Evolutionary conservation across 1,284 basidiomycete genomes (phyloP), one percentile per base, ranked within the genome.

Genomic region (Malassezia slooffiae): DNA sequence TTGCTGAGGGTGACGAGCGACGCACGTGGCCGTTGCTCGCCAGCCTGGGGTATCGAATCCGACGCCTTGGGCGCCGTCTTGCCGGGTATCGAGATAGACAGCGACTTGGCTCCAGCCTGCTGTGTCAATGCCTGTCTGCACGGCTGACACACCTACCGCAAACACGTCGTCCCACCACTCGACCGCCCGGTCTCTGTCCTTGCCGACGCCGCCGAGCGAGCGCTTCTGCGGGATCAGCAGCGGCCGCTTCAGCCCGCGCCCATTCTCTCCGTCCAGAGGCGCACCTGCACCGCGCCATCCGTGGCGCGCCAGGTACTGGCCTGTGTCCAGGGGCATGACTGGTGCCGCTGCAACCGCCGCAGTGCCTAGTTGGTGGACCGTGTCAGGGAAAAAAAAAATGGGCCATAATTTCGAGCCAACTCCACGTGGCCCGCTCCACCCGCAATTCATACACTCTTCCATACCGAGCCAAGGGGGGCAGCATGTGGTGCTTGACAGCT

Each of bases 101-200:
- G 47, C 12, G 54, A 54, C 39, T 62, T 62, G 5, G 61, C 61
- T 3, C 57, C 50, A 3, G 60, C 55, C 47, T 53, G 33, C 16
- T n/a, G n/a, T n/a, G n/a, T n/a, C n/a, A n/a, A 24, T 24, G 17
- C 19, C 4, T 23, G 45, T 48, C 15, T 20, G 38, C 11, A 6
- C 20, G 9, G 19, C 26, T n/a, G n/a, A 9, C 23, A 11, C 19
- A 41, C 57, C 24, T 29, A 54, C 55, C 5, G 63, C 60, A 38
- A 67, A 69, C 28, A 69, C 55, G 39, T 61, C 61, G 41, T 69
- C 65, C 66, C 66, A 69, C 66, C 66, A 69, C 26, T 69, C 66
- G 19, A 62, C 55, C 4, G 64, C 64, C 9, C 66, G 46, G 29
- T 69, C 66, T 20, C 66, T 44, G 34, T 69, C 58, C 41, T 63